phyloP scores from a whole-genome alignment of 345 rosid genomes.

The Sonneratia alba region DNA sequence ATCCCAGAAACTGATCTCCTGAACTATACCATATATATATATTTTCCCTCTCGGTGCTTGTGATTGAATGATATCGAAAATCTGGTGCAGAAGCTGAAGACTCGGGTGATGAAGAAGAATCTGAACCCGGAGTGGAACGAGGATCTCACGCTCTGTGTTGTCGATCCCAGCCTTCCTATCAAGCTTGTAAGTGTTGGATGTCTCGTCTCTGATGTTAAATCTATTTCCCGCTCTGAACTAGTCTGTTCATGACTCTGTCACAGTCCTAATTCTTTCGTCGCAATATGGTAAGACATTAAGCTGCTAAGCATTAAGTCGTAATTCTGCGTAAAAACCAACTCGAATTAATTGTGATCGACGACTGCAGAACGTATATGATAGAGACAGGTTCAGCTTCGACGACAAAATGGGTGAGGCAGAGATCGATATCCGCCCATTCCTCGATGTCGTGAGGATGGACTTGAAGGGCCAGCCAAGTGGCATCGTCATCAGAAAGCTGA shows the following conservation, averaged over 20 bases:
- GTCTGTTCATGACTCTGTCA: not conserved
- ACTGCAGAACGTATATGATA: conserved; percentile 57
- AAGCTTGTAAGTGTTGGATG: conserved; percentile 9
- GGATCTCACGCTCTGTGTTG: conserved; percentile 8
- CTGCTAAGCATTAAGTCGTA: not conserved
- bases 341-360: not conserved
- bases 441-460: conserved; percentile 40
- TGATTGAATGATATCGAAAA: not conserved
- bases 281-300: too few species aligned
- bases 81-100: conserved; percentile 12
- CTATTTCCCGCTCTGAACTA: not conserved
- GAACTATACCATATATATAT: too few species aligned
- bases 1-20: not conserved
- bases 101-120: conserved; percentile 16
- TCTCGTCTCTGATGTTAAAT: not conserved
- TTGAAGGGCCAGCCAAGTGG: conserved; percentile 23
- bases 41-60: too few species aligned
- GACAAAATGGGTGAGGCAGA: conserved; percentile 92
- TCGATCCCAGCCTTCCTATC: conserved; percentile 8
- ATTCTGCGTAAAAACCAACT: not conserved
- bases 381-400: conserved; percentile 50
- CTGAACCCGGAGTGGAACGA: conserved; percentile 16
- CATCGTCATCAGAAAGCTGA: conserved; percentile 15
- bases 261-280: not conserved
- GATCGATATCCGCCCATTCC: conserved; percentile 35